phyloP scores from a whole-genome alignment of 2,329 filamentous ascomycete species.

The Chrysosporium queenslandicum region DNA sequence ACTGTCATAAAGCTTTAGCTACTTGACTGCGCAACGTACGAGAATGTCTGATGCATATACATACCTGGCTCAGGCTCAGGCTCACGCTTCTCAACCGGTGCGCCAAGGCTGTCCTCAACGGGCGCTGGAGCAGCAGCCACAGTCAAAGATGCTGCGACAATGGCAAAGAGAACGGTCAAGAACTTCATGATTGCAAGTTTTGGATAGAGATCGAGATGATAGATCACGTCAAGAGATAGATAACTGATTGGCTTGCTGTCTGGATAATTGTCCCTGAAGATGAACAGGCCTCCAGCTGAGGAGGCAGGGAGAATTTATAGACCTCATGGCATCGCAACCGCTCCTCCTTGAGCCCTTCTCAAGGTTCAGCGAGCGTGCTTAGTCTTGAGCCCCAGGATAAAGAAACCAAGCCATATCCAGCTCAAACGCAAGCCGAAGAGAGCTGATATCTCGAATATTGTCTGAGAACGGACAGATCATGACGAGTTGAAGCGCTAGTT shows the following conservation, averaged over 20 bases:
- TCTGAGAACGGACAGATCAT: slow-evolving; percentile 6
- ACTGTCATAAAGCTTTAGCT: slow-evolving; percentile 12
- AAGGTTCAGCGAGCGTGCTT: background rate
- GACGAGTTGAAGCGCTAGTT: background rate
- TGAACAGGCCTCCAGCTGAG: background rate
- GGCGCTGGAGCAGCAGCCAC: slow-evolving; percentile 23
- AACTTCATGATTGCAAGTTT: slow-evolving; percentile 39
- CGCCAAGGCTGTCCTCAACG: slow-evolving; percentile 4
- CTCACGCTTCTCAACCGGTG: slow-evolving; percentile 10
- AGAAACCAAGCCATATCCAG: background rate
- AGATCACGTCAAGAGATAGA: background rate
- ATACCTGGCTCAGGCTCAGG: slow-evolving; percentile 10
- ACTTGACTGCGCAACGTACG: slow-evolving; percentile 17
- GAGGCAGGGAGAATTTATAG: slow-evolving; percentile 7
- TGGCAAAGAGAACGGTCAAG: slow-evolving; percentile 34
- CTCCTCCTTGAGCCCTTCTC: background rate
- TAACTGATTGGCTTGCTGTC: background rate
- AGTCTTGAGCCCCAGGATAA: background rate
- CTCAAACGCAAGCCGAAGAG: background rate
- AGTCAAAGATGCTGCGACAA: slow-evolving; percentile 33
- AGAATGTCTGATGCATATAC: slow-evolving; percentile 23
- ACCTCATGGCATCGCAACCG: background rate
- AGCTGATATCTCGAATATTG: background rate
- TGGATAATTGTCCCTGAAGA: background rate
- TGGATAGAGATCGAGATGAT: background rate